Percentiles rank a stretch among this genome's conserved stretches.
Conservation (phyloP, 257 asterid species). For the Echites panduratus region DNA sequence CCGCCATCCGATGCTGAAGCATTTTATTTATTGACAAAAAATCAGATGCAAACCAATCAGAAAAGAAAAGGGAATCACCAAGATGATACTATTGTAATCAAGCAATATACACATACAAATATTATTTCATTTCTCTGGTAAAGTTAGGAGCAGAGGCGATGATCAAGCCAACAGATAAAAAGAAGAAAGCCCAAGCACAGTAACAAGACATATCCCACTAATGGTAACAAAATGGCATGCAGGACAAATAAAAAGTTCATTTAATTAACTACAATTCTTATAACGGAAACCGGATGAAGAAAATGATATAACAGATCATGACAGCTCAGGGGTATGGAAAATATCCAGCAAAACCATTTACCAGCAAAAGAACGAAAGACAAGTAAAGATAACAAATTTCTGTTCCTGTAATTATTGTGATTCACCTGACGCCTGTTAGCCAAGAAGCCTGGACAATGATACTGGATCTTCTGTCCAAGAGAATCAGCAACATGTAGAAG, state of each 20-base stretch:
- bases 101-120: background rate
- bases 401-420: conserved; percentile 5
- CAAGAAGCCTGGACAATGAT: conserved; percentile 81
- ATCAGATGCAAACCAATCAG: conserved; percentile 17
- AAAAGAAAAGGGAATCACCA: conserved; percentile 5
- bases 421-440: conserved; percentile 93
- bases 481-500: conserved; percentile 91
- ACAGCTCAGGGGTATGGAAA: background rate
- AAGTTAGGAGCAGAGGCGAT: background rate
- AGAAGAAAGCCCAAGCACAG: background rate
- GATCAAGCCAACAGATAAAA: background rate
- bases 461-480: conserved; percentile 86
- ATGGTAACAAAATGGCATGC: background rate
- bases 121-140: background rate
- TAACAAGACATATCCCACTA: background rate
- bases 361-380: background rate
- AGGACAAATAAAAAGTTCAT: background rate
- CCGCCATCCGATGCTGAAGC: conserved; percentile 96
- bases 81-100: background rate
- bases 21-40: conserved; percentile 21
- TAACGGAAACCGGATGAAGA: background rate
- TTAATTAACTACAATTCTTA: background rate
- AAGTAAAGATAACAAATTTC: background rate
- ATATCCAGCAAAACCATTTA: background rate
- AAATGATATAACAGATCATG: background rate